Percentiles rank a stretch among this genome's conserved stretches.
phyloP scores from a whole-genome alignment of 495 filamentous ascomycete species.

The Friedmanniomyces simplex region DNA sequence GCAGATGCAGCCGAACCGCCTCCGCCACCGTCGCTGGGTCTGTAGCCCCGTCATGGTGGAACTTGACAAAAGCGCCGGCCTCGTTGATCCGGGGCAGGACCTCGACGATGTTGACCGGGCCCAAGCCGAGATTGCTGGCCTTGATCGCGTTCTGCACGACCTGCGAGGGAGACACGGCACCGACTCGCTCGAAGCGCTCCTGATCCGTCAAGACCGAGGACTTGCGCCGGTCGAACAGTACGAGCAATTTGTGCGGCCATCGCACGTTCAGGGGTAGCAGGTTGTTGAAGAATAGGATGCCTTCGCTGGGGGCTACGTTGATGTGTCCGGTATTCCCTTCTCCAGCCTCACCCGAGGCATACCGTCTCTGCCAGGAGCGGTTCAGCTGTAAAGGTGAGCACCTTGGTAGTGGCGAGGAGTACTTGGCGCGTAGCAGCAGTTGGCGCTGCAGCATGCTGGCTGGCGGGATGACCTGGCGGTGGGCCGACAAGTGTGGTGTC shows the following conservation, averaged over 20 bases:
- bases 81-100: slow-evolving; percentile 78
- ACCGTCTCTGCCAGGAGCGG: not conserved
- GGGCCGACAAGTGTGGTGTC: too few species aligned
- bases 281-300: slow-evolving; percentile 87
- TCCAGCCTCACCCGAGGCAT: slow-evolving; percentile 28
- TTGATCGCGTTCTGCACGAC: slow-evolving; percentile 36
- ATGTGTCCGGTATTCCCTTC: slow-evolving; percentile 67
- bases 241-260: slow-evolving; percentile 51
- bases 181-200: not conserved
- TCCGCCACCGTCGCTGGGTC: slow-evolving; percentile 50
- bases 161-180: slow-evolving; percentile 50
- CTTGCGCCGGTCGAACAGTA: slow-evolving; percentile 23
- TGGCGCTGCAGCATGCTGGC: not conserved
- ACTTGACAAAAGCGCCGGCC: slow-evolving; percentile 89
- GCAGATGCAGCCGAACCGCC: slow-evolving; percentile 44
- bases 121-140: slow-evolving; percentile 32
- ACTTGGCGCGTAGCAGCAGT: not conserved
- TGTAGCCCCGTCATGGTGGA: slow-evolving; percentile 46
- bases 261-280: slow-evolving; percentile 60
- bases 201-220: not conserved
- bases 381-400: not conserved
- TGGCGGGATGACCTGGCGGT: not conserved
- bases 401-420: not conserved
- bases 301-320: slow-evolving; percentile 54
- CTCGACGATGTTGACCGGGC: slow-evolving; percentile 54